phyloP scores from a whole-genome alignment of 2,329 filamentous ascomycete genomes.

The Calonectria montana region DNA sequence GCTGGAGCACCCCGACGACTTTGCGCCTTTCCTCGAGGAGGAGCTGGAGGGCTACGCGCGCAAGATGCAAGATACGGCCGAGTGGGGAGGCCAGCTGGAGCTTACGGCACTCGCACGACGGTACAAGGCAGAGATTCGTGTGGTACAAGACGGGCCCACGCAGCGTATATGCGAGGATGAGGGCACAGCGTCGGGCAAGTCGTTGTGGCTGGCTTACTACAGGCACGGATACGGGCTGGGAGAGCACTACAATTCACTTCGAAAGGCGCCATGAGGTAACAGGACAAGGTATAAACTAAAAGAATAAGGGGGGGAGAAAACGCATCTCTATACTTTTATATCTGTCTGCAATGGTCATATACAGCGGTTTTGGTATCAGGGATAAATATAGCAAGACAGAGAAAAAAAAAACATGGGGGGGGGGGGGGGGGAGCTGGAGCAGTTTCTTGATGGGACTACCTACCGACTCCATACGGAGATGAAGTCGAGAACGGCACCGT shows the following conservation, averaged over 20 bases:
- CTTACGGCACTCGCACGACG: constrained; percentile 83
- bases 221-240: constrained; percentile 92
- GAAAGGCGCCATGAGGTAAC: constrained; percentile 52
- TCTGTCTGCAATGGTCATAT: constrained; percentile 36
- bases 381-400: constrained; percentile 30
- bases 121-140: constrained; percentile 83
- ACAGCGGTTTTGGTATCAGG: constrained; percentile 39
- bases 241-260: constrained; percentile 96
- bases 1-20: constrained; percentile 78
- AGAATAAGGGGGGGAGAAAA: constrained; percentile 21
- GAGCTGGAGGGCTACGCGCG: constrained; percentile 77
- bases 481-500: constrained; percentile 62
- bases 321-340: constrained; percentile 30
- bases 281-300: not conserved
- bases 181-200: constrained; percentile 62
- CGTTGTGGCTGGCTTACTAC: constrained; percentile 93
- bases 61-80: constrained; percentile 86
- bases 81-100: constrained; percentile 97
- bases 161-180: constrained; percentile 73
- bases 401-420: constrained; percentile 28
- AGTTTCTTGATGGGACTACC: constrained; percentile 2
- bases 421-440: constrained; percentile 3
- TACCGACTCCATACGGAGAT: constrained; percentile 64
- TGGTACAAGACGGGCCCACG: constrained; percentile 85
- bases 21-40: constrained; percentile 88